These are phyloP conservation scores for Aspergillus sp. DNA, from an alignment of 2,329 filamentous ascomycete genomes.

Conservation along the genomic window DNA sequence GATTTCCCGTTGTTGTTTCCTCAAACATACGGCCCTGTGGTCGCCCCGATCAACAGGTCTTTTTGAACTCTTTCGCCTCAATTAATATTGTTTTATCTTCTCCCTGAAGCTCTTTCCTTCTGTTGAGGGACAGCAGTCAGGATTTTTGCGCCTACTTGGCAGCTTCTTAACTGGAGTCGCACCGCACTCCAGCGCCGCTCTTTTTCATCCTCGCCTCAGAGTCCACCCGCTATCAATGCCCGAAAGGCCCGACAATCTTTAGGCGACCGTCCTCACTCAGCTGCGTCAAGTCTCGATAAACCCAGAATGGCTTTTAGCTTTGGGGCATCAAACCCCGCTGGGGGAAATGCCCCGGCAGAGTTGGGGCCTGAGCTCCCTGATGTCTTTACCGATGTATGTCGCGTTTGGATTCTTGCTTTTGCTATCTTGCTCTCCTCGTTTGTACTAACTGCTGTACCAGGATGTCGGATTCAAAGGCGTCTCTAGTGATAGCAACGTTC, in stretches of 20 bases:
- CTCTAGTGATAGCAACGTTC: constrained; percentile 75
- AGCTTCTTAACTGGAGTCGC: constrained; percentile 40
- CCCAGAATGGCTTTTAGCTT: constrained; percentile 62
- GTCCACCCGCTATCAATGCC: constrained; percentile 35
- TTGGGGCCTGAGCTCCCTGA: constrained; percentile 66
- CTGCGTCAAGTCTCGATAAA: constrained; percentile 33
- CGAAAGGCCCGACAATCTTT: constrained; percentile 25
- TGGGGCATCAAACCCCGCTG: constrained; percentile 42
- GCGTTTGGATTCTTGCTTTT: constrained; percentile 5
- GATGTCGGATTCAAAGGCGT: constrained; percentile 76
- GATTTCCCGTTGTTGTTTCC: neutral
- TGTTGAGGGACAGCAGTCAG: constrained; percentile 27
- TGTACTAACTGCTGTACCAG: constrained; percentile 33
- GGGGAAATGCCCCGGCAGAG: constrained; percentile 37
- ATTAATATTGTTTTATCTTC: constrained; percentile 4
- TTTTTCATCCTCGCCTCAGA: constrained; percentile 31
- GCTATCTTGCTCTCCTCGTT: neutral
- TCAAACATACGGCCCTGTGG: neutral
- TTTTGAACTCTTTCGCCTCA: constrained; percentile 7
- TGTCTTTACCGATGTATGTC: constrained; percentile 72
- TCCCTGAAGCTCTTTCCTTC: constrained; percentile 11
- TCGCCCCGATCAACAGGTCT: neutral
- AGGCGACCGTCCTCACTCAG: constrained; percentile 31
- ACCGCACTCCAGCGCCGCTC: constrained; percentile 40
- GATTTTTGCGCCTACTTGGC: constrained; percentile 42